Evolutionary conservation across 371 early-diverging fungal genomes (phyloP).

Genomic region (Mucor piriformis): DNA sequence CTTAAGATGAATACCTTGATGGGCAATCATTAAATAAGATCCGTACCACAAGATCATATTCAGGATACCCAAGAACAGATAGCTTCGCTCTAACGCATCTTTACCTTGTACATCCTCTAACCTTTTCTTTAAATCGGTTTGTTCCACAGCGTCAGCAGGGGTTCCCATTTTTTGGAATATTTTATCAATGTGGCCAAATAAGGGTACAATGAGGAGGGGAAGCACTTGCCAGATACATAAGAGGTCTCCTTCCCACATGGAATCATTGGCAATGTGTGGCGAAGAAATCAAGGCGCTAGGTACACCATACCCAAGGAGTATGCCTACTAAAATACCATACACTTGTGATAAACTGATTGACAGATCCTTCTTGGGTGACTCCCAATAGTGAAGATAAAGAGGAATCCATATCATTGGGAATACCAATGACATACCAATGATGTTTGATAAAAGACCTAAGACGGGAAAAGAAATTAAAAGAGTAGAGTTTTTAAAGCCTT

Average conservation of each 20-base stretch:
- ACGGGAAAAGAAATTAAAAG: constrained; percentile 18
- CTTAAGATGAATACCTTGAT: constrained; percentile 20
- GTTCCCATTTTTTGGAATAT: constrained; percentile 13
- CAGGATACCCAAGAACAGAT: constrained; percentile 20
- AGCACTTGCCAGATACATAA: constrained; percentile 19
- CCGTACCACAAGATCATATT: constrained; percentile 23
- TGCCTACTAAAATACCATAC: constrained; percentile 18
- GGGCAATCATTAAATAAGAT: not conserved
- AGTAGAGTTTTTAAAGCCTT: constrained; percentile 16
- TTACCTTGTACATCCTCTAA: constrained; percentile 20
- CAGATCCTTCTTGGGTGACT: not conserved
- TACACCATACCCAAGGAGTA: constrained; percentile 20
- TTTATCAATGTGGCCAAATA: constrained; percentile 6
- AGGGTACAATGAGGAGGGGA: constrained; percentile 16
- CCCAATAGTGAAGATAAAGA: constrained; percentile 4
- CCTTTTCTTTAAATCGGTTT: not conserved
- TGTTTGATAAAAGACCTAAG: constrained; percentile 17
- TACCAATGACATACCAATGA: constrained; percentile 14
- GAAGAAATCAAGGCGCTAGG: constrained; percentile 20
- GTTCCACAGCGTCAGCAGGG: not conserved
- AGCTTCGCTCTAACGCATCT: constrained; percentile 22
- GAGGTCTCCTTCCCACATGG: constrained; percentile 16
- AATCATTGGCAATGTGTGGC: constrained; percentile 6
- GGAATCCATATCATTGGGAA: constrained; percentile 25
- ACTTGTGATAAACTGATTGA: constrained; percentile 8